Conservation (phyloP, 768 basidiomycete species). For the Mycena capillaripes region DNA sequence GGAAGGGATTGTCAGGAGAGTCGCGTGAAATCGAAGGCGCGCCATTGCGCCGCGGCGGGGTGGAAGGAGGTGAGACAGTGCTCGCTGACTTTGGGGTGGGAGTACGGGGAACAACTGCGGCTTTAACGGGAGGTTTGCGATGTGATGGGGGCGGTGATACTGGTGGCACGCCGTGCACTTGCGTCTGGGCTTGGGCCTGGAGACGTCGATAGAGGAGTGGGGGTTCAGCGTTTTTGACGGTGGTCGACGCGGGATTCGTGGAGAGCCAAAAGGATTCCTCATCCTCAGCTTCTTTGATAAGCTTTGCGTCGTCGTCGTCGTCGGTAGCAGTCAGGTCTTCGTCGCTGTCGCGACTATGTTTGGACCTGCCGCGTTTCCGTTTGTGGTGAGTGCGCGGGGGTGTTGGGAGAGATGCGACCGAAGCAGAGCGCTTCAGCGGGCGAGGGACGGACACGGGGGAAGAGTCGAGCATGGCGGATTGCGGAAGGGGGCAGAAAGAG, state of each 20-base stretch:
- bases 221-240: slow-evolving; percentile 30
- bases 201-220: slow-evolving; percentile 56
- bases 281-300: slow-evolving; percentile 53
- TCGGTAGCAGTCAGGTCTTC: slow-evolving; percentile 52
- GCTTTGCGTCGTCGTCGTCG: slow-evolving; percentile 43
- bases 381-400: slow-evolving; percentile 73
- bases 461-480: slow-evolving; percentile 49
- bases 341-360: slow-evolving; percentile 61
- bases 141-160: slow-evolving; percentile 80
- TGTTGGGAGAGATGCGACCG: slow-evolving; percentile 74
- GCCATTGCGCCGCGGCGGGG: slow-evolving; percentile 49
- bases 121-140: slow-evolving; percentile 51
- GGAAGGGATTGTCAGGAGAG: slow-evolving; percentile 82
- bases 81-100: slow-evolving; percentile 36
- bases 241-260: slow-evolving; percentile 27
- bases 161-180: slow-evolving; percentile 51
- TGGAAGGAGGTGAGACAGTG: slow-evolving; percentile 55
- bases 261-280: slow-evolving; percentile 68
- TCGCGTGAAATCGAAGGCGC: slow-evolving; percentile 59
- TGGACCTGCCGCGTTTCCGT: slow-evolving; percentile 57
- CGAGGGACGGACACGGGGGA: slow-evolving; percentile 52
- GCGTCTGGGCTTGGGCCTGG: slow-evolving; percentile 33
- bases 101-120: slow-evolving; percentile 3
- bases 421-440: slow-evolving; percentile 73
- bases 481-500: not conserved